Conservation (phyloP, 2,329 filamentous ascomycete species). For the Botrytis tulipae region DNA sequence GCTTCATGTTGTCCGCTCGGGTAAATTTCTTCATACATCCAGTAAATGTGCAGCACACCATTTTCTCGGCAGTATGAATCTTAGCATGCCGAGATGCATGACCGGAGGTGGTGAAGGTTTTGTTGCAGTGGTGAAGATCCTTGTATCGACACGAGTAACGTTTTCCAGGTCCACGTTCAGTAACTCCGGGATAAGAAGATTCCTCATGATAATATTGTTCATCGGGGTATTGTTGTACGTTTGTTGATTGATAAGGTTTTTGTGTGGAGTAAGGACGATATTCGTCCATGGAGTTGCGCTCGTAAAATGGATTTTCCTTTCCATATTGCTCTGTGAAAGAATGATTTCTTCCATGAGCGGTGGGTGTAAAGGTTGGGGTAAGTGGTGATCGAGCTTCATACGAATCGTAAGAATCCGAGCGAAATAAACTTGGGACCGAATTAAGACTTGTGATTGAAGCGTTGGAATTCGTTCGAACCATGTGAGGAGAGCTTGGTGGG, state of each 20-base stretch:
- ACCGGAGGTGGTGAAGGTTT: constrained; percentile 80
- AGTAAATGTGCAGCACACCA: constrained; percentile 63
- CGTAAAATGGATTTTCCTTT: not conserved
- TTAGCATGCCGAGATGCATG: constrained; percentile 84
- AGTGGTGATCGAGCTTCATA: constrained; percentile 55
- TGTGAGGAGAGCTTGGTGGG: constrained; percentile 23
- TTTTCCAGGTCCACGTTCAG: constrained; percentile 44
- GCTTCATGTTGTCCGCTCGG: constrained; percentile 84
- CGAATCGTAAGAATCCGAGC: constrained; percentile 62
- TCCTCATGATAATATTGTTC: constrained; percentile 27
- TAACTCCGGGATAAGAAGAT: constrained; percentile 19
- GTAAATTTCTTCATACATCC: constrained; percentile 80
- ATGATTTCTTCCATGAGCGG: constrained; percentile 43
- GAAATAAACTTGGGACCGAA: constrained; percentile 51
- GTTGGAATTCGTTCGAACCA: constrained; percentile 33
- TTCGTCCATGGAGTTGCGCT: not conserved
- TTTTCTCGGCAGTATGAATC: constrained; percentile 80
- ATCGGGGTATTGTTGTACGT: constrained; percentile 24
- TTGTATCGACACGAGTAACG: constrained; percentile 73
- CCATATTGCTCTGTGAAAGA: constrained; percentile 27
- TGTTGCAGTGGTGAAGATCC: constrained; percentile 68
- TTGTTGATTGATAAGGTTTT: constrained; percentile 5
- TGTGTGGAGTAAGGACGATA: not conserved
- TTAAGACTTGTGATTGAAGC: constrained; percentile 41
- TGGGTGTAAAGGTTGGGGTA: constrained; percentile 48